Base-by-base conservation (phyloP, 176 grass and related monocot species). In the Cenchrus purpureus region DNA sequence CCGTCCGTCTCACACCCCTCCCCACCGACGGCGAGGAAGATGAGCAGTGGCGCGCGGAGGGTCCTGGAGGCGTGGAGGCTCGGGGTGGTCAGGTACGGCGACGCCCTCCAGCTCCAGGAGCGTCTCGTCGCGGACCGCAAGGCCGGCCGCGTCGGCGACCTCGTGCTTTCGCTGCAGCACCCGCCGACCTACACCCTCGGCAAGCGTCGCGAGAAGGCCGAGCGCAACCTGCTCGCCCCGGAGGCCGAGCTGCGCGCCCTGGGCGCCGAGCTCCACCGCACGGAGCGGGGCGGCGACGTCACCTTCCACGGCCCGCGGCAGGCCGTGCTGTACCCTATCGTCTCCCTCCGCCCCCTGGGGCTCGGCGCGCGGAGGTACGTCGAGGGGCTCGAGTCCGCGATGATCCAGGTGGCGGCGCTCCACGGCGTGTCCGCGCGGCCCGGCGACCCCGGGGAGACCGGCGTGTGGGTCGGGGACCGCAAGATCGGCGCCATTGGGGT, bases 401-500 rank as follows among this genome's bases (percentile, higher is more conserved):
- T 99, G 97, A 80, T 99, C 48, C 84, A 95, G 69, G 90, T 91
- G 20, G 91, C 93, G 32, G 79, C 90, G 74, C 76, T 89, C 22
- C 85, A 99, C 75, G 90, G 93, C 74, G 93, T 99, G 16, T n/a
- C 78, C 68, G 90, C 93, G 37, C 78, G 84, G 55, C 69, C 91
- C 1, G 91, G 93, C 2, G 85, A 68, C 58, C 73, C 90, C 48
- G 86, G 91, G 12, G 88, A 97, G 68, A 98, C 97, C 48, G 97
- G 91, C 48, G 91, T 99, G 63, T 96, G 93, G 93, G 93, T 94
- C 74, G 90, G 81, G 56, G 91, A 99, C 67, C 83, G 97, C 81
- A 99, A 99, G 88, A 92, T 96, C 73, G 97, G 93, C 46, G 93
- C 93, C 65, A 96, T 99, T 82, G 97, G 97, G 84, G 91, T 99